Evolutionary conservation across 768 basidiomycete genomes (phyloP).

Genomic region (Lentinula sp.): DNA sequence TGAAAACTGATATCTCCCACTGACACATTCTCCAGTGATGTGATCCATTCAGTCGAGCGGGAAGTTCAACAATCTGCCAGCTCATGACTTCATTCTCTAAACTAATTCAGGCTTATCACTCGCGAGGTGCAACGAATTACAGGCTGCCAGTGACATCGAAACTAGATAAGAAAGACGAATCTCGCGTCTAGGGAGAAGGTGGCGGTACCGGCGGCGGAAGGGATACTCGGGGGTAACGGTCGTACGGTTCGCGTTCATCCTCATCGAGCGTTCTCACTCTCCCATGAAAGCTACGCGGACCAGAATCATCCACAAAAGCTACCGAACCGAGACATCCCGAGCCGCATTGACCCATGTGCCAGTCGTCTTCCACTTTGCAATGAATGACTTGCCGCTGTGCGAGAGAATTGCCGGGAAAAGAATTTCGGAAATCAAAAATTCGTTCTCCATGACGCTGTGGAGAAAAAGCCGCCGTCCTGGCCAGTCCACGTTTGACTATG

Average conservation of each 20-base stretch:
- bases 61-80: no score
- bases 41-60: no score
- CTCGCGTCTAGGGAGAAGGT: no score
- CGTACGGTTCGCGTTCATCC: not conserved
- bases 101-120: no score
- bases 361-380: not conserved
- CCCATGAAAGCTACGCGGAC: not conserved
- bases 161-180: no score
- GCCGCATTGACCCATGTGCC: not conserved
- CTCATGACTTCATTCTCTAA: no score
- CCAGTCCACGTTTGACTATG: not conserved
- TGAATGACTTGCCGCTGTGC: not conserved
- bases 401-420: not conserved
- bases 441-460: not conserved
- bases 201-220: not conserved
- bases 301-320: not conserved
- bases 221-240: not conserved
- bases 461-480: not conserved
- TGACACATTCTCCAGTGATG: no score
- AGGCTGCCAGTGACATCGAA: no score
- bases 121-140: no score
- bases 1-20: no score
- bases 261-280: not conserved
- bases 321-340: not conserved
- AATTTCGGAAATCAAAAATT: not conserved